Evolutionary conservation across 1,284 basidiomycete species (phyloP), one percentile per base, ranked within the genome.

Genomic region (Boletus semigastroideus): DNA sequence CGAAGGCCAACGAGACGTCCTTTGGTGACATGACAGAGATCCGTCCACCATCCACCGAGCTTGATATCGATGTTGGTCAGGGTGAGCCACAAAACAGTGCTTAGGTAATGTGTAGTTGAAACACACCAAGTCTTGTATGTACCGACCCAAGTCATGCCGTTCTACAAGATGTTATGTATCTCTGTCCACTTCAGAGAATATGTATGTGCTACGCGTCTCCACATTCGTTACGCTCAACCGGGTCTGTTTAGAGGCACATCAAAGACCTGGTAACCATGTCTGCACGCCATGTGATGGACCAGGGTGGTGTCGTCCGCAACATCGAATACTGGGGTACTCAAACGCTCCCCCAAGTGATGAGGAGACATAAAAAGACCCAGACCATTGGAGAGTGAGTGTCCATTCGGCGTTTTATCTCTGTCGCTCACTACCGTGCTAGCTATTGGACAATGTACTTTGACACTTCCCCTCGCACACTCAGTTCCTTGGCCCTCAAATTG

Each of bases 361-460:
- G 80, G 60, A 73, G 85, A 53, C 85, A 90, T 53, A 82, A 84
- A 55, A 75, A 78, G 39, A 78, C 72, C 48, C 83, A 90, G 60
- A 72, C 70, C 13, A 64, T 81, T 30, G 92, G 87, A 78, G 92
- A 94, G 91, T 93, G 65, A 71, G 92, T 88, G 9, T 27, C 3
- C 2, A 6, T 41, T 28, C 44, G 5, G 8, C 36, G 4, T 20
- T 27, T 28, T 41, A 11, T 49, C 36, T 38, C 40, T 10, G 0
- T 40, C 28, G 41, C 63, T 58, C 19, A 69, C 51, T 13, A 34
- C 31, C 10, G 20, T 16, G n/a, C 28, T 62, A 94, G 92, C 64
- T 94, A 94, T 70, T 94, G 92, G 90, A 83, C 87, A 14, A 82
- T 94, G 76, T 82, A 93, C 67, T 94, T 94, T 67, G 92, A 94